Base-by-base conservation (phyloP, 2,329 filamentous ascomycete genomes). In the Trichoderma sp. region DNA sequence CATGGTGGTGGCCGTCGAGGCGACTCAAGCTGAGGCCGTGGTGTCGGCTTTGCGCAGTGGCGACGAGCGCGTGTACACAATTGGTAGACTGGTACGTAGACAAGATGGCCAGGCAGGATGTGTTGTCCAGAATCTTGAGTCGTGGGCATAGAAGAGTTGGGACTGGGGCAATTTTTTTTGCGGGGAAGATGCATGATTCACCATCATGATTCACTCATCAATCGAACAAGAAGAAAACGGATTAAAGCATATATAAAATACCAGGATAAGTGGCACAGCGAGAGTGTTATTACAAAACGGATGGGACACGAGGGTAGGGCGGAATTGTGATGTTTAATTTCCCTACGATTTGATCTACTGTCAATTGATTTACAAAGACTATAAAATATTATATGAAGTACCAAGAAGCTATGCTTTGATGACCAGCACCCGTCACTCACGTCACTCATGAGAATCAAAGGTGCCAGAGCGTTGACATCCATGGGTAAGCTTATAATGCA, bases 1-100 rank as follows among this genome's bases (percentile, higher is more conserved):
- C 58, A 98, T 99, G 94, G 92, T 97, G 6, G 84, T 94, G 34
- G 93, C 94, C 5, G 93, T 97, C 3, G 87, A 86, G 32, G 83
- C 86, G 68, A 85, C 82, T 39, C 86, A 91, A 73, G 92, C 85
- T 1, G 84, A 87, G 6, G 83, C 84, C 46, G 89, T 92, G 2
- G 83, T 83, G 24, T 79, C 83, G 64, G 82, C 87, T 55, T 82
- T 97, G 26, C 59, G 60, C 10, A 84, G 89, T 75, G 83, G 82
- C 30, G 84, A 87, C 18, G 94, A 97, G 84, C 90, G 83, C 69
- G 93, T 97, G 4, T 93, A 87, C 77, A 85, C 82, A 30, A 89
- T 98, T 70, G 96, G 95, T 18, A 86, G 83, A 75, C 83, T 99
- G 71, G 85, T 90, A 51, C 80, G 84, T 71, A 86, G 89, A 74